These are phyloP conservation scores for Cercospora janseana DNA, from an alignment of 2,329 filamentous ascomycete species.

Conservation along the genomic window DNA sequence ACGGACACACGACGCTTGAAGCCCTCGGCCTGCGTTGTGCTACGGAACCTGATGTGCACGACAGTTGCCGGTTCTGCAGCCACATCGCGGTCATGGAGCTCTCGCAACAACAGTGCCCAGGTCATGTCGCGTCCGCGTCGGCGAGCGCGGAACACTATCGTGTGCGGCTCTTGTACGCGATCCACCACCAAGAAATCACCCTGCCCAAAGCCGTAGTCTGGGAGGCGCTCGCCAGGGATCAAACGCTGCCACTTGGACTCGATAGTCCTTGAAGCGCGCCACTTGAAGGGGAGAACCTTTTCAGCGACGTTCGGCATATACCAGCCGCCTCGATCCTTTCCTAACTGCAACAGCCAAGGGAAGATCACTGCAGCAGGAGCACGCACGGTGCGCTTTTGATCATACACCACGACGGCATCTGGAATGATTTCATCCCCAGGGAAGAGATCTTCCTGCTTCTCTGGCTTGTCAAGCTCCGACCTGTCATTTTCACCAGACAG, in stretches of 20 bases:
- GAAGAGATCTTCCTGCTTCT: conserved; percentile 3
- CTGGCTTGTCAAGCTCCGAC: neutral
- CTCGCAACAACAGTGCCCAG: conserved; percentile 25
- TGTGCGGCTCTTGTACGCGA: conserved; percentile 14
- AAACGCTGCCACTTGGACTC: conserved; percentile 23
- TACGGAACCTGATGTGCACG: conserved; percentile 26
- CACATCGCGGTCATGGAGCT: conserved; percentile 12
- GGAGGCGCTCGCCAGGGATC: conserved; percentile 21
- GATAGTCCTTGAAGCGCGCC: conserved; percentile 20
- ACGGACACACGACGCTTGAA: conserved; percentile 21
- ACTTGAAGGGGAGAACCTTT: conserved; percentile 18
- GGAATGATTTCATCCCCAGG: conserved; percentile 26
- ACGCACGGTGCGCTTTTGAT: conserved; percentile 22
- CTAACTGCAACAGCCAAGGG: conserved; percentile 27
- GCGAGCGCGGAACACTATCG: conserved; percentile 20
- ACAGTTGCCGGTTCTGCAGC: conserved; percentile 16
- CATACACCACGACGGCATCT: conserved; percentile 26
- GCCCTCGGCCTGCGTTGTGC: conserved; percentile 25
- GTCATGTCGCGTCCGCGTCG: conserved; percentile 24
- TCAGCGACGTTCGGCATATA: conserved; percentile 23
- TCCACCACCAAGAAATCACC: conserved; percentile 27
- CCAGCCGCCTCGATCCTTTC: conserved; percentile 29
- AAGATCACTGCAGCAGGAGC: conserved; percentile 21
- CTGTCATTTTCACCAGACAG: conserved; percentile 12
- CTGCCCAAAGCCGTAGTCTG: conserved; percentile 25